Conservation (phyloP, 345 rosid species). For the Sapria himalayana region DNA sequence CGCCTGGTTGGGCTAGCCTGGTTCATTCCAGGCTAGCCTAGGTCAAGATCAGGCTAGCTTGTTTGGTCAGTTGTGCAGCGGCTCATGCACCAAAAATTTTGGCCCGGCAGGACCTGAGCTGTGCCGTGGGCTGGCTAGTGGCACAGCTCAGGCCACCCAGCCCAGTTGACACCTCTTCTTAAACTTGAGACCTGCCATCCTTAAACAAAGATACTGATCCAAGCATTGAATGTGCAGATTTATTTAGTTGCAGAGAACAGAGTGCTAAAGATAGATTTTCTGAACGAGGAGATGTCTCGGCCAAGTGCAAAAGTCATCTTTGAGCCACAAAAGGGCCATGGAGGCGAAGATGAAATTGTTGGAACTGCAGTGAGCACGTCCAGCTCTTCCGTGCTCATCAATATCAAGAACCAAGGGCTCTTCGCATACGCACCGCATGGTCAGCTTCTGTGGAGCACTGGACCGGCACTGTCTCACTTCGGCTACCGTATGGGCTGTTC, state of each 20-base stretch:
- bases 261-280: conserved; percentile 26
- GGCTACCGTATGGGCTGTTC: conserved; percentile 59
- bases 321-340: conserved; percentile 29
- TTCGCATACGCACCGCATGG: conserved; percentile 27
- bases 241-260: conserved; percentile 58
- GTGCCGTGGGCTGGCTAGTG: too few relatives aligned
- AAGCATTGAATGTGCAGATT: conserved; percentile 23
- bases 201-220: conserved; percentile 8
- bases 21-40: too few relatives aligned
- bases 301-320: conserved; percentile 32
- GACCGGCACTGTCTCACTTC: conserved; percentile 31
- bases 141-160: too few relatives aligned
- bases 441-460: conserved; percentile 52
- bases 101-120: too few relatives aligned
- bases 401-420: conserved; percentile 33
- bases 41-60: too few relatives aligned
- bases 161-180: too few relatives aligned
- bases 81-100: too few relatives aligned
- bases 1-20: too few relatives aligned
- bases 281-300: conserved; percentile 19
- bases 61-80: too few relatives aligned
- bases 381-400: conserved; percentile 41
- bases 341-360: conserved; percentile 18
- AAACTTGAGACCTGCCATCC: too few relatives aligned
- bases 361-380: conserved; percentile 48